Evolutionary conservation across 805 yeast species (phyloP), one percentile per base, ranked within the genome.

Genomic region (Candida taoyuanica): DNA sequence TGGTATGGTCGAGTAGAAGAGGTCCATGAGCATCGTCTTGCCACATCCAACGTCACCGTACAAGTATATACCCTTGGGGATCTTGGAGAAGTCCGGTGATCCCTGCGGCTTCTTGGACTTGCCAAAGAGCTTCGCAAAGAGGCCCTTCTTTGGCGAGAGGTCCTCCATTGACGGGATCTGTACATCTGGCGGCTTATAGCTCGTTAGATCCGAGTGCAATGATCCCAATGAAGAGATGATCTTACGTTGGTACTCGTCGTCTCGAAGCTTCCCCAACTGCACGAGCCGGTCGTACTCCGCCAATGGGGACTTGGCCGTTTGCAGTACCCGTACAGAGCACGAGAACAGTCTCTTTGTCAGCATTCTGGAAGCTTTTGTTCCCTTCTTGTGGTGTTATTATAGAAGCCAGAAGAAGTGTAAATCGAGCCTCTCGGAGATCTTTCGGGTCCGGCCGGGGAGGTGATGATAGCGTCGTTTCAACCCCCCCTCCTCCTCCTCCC

Each of bases 21-120:
- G 68, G 61, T 93, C 98, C 98, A 93, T 91, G 43, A 93, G 68
- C 97, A 93, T 91, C 7, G 98, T 93, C 58, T 93, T 91, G 4
- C 98, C 98, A 62, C 98, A 89, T 2, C 98, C 98, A 30, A 93
- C 98, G 60, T 93, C 98, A 17, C 98, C 98, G 61, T 85, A 93
- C 21, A 93, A 68, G 55, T 93, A 93, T 7, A 93, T 82, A 5
- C 98, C 98, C 48, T 73, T 68, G 2, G 93, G 96, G 12, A 80
- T 68, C 3, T 51, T 52, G 15, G 60, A 60, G 20, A 62, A 67
- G 30, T 54, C 60, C n/a, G 19, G 15, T 8, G 33, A 18, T 6
- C 21, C 12, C 8, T n/a, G 17, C 8, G 29, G 5, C 9, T 11
- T 20, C 30, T 37, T 35, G 23, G 24, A 30, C 2, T 29, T 43